These are phyloP conservation scores for Debaryomyces maramus DNA, from an alignment of 805 yeast species.

Conservation along the genomic window DNA sequence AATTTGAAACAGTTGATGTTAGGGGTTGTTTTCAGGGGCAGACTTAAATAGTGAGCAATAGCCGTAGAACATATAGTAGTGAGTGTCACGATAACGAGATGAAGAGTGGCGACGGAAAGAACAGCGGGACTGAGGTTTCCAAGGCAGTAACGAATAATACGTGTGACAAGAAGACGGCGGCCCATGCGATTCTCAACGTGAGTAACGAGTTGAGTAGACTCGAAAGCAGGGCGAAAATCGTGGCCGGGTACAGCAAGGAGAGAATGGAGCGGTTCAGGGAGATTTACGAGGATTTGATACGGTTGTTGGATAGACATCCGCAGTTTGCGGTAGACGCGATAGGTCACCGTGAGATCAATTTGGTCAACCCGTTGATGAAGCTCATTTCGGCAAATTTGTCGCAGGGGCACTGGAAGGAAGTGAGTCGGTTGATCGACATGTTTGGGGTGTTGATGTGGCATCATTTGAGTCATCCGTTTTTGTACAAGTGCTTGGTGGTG, in stretches of 20 bases:
- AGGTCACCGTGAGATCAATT: constrained; percentile 2
- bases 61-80: too few species aligned
- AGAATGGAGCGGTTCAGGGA: neutral
- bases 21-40: too few species aligned
- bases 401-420: constrained; percentile 1
- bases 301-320: constrained; percentile 1
- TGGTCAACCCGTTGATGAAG: constrained; percentile 7
- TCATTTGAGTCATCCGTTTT: constrained; percentile 7
- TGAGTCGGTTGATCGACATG: constrained; percentile 4
- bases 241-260: neutral
- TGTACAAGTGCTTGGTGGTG: constrained; percentile 1
- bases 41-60: too few species aligned
- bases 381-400: constrained; percentile 1
- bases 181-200: neutral
- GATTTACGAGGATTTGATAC: constrained; percentile 1
- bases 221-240: neutral
- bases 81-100: too few species aligned
- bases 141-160: too few species aligned
- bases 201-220: constrained; percentile 1
- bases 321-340: neutral
- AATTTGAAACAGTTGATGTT: too few species aligned
- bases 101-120: too few species aligned
- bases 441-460: constrained; percentile 10
- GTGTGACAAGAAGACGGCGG: too few species aligned
- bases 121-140: too few species aligned